These are phyloP conservation scores for Cercospora nicotianae DNA, from an alignment of 2,329 filamentous ascomycete species.

Conservation along the genomic window DNA sequence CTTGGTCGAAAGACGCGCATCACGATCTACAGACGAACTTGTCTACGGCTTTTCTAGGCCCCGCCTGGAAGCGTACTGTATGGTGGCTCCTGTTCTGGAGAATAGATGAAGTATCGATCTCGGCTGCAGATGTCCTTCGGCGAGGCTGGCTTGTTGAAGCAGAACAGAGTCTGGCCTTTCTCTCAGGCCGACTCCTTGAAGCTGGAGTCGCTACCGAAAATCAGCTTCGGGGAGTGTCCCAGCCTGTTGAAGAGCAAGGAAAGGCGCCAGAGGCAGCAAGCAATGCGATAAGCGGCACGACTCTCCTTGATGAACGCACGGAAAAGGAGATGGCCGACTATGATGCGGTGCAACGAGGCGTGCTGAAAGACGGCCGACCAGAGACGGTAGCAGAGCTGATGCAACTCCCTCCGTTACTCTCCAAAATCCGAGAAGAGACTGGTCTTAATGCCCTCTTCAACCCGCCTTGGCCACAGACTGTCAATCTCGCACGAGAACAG, in stretches of 20 bases:
- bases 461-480: conserved; percentile 70
- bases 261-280: background rate
- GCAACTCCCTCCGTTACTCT: conserved; percentile 31
- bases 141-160: conserved; percentile 74
- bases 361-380: conserved; percentile 19
- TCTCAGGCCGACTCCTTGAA: conserved; percentile 73
- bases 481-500: conserved; percentile 64
- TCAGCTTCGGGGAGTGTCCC: conserved; percentile 28
- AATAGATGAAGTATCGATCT: conserved; percentile 85
- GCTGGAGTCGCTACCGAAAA: conserved; percentile 51
- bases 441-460: conserved; percentile 38
- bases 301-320: conserved; percentile 14
- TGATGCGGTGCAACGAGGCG: conserved; percentile 14
- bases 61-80: conserved; percentile 73
- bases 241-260: conserved; percentile 7
- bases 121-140: conserved; percentile 74
- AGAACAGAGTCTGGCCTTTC: conserved; percentile 78
- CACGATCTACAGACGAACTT: conserved; percentile 78
- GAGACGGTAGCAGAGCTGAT: conserved; percentile 34
- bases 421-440: conserved; percentile 30
- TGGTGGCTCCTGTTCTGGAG: conserved; percentile 98
- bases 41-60: conserved; percentile 73
- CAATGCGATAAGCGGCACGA: background rate
- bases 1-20: conserved; percentile 79
- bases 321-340: conserved; percentile 19